phyloP scores from a whole-genome alignment of 129 eudicot genomes.

The Lactuca saligna region DNA sequence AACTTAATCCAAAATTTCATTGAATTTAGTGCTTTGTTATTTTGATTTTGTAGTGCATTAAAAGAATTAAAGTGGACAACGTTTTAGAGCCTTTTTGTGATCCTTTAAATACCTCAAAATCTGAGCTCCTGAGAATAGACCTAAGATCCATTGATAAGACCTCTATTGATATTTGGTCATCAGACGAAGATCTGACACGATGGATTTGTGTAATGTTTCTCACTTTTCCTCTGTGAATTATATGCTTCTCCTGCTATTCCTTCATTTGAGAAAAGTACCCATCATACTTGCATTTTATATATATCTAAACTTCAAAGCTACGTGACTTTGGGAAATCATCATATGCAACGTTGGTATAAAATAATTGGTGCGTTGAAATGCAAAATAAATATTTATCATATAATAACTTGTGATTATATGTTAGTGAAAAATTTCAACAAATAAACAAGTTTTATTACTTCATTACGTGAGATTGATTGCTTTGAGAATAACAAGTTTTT shows the following conservation, averaged over 20 bases:
- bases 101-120: neutral
- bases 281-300: too few species aligned
- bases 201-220: constrained; percentile 25
- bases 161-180: neutral
- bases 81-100: constrained; percentile 34
- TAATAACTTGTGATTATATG: too few species aligned
- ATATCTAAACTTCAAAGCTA: too few species aligned
- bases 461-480: too few species aligned
- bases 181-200: constrained; percentile 3
- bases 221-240: neutral
- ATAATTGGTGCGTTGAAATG: too few species aligned
- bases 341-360: too few species aligned
- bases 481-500: too few species aligned
- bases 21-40: neutral
- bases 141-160: neutral
- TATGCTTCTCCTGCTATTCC: neutral
- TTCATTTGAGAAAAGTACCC: too few species aligned
- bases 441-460: too few species aligned
- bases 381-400: too few species aligned
- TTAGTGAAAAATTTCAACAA: too few species aligned
- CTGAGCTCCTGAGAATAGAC: neutral
- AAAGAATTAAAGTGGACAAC: neutral
- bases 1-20: neutral
- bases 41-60: constrained; percentile 19
- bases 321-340: too few species aligned